Evolutionary conservation across 2,329 filamentous ascomycete genomes (phyloP).

Genomic region (Penicillium olsonii): DNA sequence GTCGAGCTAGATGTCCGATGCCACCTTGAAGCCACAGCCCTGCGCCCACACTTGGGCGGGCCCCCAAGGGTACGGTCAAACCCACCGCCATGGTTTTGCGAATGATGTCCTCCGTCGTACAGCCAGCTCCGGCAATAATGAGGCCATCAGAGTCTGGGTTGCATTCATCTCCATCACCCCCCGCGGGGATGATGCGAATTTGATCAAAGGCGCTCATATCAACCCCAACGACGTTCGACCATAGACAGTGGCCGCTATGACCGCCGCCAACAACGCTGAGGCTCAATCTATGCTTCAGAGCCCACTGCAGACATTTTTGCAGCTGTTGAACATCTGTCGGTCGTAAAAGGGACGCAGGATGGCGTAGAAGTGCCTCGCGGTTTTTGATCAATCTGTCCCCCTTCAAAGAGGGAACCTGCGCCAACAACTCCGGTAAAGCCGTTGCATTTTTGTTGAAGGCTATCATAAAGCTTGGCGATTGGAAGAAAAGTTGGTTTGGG

Average conservation of each 20-base stretch:
- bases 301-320: conserved; percentile 60
- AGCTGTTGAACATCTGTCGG: conserved; percentile 54
- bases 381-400: conserved; percentile 12
- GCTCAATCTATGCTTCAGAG: conserved; percentile 46
- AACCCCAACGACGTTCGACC: conserved; percentile 55
- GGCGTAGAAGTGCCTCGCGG: conserved; percentile 49
- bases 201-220: conserved; percentile 61
- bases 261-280: conserved; percentile 60
- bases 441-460: conserved; percentile 53
- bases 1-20: conserved; percentile 60
- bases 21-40: conserved; percentile 67
- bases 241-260: conserved; percentile 62
- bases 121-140: conserved; percentile 57
- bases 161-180: background rate
- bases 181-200: conserved; percentile 36
- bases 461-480: conserved; percentile 53
- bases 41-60: conserved; percentile 64
- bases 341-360: conserved; percentile 47
- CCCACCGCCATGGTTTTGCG: conserved; percentile 47
- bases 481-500: conserved; percentile 50
- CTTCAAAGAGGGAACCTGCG: conserved; percentile 39
- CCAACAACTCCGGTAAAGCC: conserved; percentile 45
- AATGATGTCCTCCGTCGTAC: conserved; percentile 58
- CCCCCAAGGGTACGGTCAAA: conserved; percentile 60
- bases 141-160: conserved; percentile 30